Base-by-base conservation (phyloP, 257 asterid genomes). In the Echium plantagineum region DNA sequence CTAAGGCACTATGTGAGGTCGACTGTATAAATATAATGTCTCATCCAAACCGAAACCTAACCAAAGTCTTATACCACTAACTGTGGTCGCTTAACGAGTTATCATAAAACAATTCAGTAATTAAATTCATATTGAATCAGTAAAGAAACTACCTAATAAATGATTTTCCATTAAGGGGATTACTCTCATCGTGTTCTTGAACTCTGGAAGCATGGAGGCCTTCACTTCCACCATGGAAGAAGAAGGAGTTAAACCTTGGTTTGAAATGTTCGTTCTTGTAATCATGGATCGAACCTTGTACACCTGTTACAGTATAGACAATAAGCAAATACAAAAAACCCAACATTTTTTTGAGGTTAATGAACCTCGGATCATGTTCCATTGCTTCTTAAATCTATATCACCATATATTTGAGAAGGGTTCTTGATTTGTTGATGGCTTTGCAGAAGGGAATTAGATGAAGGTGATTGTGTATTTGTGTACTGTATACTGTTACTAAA, bases 151-250 rank as follows among this genome's bases (percentile, higher is more conserved):
- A 93, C 99, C 97, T 93, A 74, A 93, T 86, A 75, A 83, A 93
- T 8, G 99, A 86, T 71, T 86, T 86, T 24, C 97, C 99, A 60
- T 80, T 85, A 7, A 80, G 87, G 72, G 96, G 85, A 71, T 83
- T 84, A 73, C 42, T 76, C 42, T 61, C 63, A 70, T 90, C 83
- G 19, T 52, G 48, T 61, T 80, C 82, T 12, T 60, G 64, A 57
- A 75, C 66, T 73, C 77, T 86, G 21, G 99, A 83, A 77, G 96
- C 96, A 71, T 85, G 84, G 58, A 93, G 97, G 0, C 99, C 99
- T 67, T 93, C 99, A 58, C 95, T 89, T 20, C 99, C 99, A 52
- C 99, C 99, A 72, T 89, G 94, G 63, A 88, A 84, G 77, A 88
- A 93, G 85, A 70, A 89, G 0, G 97, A 84, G 79, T 93, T 83